A percentile compares a stretch with the other conserved stretches of the same genome.
Conservation (phyloP, 768 basidiomycete genomes). For the Arthromyces matolae region DNA sequence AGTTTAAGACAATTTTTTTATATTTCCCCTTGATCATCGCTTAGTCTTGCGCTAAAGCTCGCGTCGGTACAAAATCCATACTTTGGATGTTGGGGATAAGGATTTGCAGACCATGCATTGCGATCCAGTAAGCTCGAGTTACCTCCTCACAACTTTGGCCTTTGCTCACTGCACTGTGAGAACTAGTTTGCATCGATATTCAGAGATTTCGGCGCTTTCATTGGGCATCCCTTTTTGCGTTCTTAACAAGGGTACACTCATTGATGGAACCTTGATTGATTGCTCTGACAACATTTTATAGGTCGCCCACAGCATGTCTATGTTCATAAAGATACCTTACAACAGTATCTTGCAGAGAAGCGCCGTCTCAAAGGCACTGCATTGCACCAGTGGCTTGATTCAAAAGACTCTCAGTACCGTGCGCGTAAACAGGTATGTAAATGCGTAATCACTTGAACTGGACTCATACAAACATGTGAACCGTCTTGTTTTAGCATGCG, state of each 20-base stretch:
- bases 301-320: neutral
- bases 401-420: constrained; percentile 4
- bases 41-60: constrained; percentile 11
- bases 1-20: neutral
- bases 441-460: neutral
- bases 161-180: too few species aligned
- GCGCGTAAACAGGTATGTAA: constrained; percentile 7
- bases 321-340: neutral
- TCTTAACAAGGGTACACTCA: too few species aligned
- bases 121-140: constrained; percentile 15
- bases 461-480: neutral
- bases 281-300: too few species aligned
- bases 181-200: too few species aligned
- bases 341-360: neutral
- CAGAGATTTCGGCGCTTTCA: too few species aligned
- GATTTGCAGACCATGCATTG: constrained; percentile 17
- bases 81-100: constrained; percentile 15
- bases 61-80: constrained; percentile 6
- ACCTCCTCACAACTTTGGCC: too few species aligned
- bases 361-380: neutral
- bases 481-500: constrained; percentile 14
- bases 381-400: constrained; percentile 4
- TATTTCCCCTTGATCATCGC: neutral
- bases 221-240: too few species aligned
- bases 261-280: too few species aligned